Evolutionary conservation across 441 rosid genomes (phyloP).

Genomic region (Gossypium lobatum): DNA sequence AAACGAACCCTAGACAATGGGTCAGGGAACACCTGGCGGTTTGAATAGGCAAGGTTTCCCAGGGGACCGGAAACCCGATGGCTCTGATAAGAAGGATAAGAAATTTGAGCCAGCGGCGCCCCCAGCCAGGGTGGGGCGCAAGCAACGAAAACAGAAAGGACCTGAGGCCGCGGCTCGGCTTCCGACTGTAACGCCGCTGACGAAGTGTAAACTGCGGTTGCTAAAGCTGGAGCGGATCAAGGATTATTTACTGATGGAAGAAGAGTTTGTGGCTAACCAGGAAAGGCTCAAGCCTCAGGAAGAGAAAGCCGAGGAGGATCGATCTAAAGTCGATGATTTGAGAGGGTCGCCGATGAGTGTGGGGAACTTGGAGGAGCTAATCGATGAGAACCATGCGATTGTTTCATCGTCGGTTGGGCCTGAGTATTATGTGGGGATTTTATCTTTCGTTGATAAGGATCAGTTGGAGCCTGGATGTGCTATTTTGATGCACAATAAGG

Average conservation of each 20-base stretch:
- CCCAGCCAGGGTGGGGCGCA: slow-evolving; percentile 84
- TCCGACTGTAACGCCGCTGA: slow-evolving; percentile 80
- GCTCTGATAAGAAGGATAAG: slow-evolving; percentile 57
- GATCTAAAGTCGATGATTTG: slow-evolving; percentile 90
- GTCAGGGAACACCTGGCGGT: slow-evolving; percentile 69
- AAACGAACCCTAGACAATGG: slow-evolving; percentile 28
- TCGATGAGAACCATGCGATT: slow-evolving; percentile 96
- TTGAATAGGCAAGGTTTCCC: slow-evolving; percentile 35
- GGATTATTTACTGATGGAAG: slow-evolving; percentile 92
- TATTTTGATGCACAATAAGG: slow-evolving; percentile 97
- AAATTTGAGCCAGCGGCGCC: slow-evolving; percentile 90
- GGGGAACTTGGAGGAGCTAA: slow-evolving; percentile 85
- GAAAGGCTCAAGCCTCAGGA: slow-evolving; percentile 94
- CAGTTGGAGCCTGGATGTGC: slow-evolving; percentile 98
- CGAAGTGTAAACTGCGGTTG: slow-evolving; percentile 79
- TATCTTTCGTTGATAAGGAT: slow-evolving; percentile 86
- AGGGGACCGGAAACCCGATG: slow-evolving; percentile 57
- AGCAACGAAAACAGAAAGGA: slow-evolving; percentile 89
- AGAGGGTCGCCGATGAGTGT: slow-evolving; percentile 98
- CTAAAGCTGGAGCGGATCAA: slow-evolving; percentile 82
- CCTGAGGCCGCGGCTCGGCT: slow-evolving; percentile 89
- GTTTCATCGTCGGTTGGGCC: slow-evolving; percentile 96
- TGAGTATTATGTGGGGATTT: slow-evolving; percentile 85
- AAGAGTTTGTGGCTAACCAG: slow-evolving; percentile 87
- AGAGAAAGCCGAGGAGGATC: slow-evolving; percentile 94